These are phyloP conservation scores for Shiraia sp. DNA, from an alignment of 2,329 filamentous ascomycete species.

Conservation along the genomic window DNA sequence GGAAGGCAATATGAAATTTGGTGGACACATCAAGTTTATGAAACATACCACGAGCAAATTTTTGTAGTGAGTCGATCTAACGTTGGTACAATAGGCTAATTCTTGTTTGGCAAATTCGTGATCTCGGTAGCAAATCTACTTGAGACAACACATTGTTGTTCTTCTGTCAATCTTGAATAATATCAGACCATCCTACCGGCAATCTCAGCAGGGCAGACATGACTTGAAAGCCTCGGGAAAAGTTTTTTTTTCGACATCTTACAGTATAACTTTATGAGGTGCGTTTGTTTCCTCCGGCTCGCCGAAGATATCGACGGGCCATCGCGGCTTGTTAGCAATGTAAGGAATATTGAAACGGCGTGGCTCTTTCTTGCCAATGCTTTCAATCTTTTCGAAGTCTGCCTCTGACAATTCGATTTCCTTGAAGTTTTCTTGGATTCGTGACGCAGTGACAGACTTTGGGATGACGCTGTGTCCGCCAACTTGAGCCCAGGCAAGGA, in stretches of 20 bases:
- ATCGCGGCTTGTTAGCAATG: slow-evolving; percentile 54
- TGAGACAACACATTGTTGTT: no score
- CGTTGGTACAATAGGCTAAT: no score
- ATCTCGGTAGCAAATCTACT: no score
- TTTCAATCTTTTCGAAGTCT: slow-evolving; percentile 39
- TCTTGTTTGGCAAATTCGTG: no score
- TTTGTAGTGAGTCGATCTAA: no score
- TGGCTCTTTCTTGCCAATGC: slow-evolving; percentile 63
- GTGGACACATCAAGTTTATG: no score
- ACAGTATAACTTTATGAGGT: slow-evolving; percentile 50
- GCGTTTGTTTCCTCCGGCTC: slow-evolving; percentile 59
- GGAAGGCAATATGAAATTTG: no score
- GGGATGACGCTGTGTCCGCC: slow-evolving; percentile 37
- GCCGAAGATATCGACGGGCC: slow-evolving; percentile 61
- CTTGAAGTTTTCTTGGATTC: slow-evolving; percentile 39
- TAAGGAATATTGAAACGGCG: slow-evolving; percentile 56
- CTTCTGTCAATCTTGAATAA: no score
- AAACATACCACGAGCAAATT: no score
- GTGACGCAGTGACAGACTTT: slow-evolving; percentile 36
- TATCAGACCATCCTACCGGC: no score
- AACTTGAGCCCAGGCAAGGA: slow-evolving; percentile 87
- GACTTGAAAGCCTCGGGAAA: no score
- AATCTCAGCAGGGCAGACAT: no score
- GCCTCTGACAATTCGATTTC: slow-evolving; percentile 33
- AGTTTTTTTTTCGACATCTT: not conserved